Base-by-base conservation (phyloP, 768 basidiomycete species). In the Leccinum rimulosum region DNA sequence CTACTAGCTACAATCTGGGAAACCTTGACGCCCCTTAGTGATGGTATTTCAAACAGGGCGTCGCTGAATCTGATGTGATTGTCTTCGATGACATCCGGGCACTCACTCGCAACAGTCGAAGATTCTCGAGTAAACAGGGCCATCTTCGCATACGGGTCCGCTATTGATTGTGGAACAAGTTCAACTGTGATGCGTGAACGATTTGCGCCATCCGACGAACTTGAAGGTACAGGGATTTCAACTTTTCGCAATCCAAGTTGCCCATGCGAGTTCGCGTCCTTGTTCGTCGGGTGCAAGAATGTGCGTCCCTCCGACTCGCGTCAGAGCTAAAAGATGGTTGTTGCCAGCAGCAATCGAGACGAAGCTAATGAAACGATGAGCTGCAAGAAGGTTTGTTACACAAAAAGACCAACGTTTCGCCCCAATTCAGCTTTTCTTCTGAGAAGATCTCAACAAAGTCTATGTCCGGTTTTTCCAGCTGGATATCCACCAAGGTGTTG, bases 231-330 rank as follows among this genome's bases (percentile, higher is more conserved):
- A 33, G 72, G 71, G 2, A 89, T 77, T 52, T 83, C 75, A 52
- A 88, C 80, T 61, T 83, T 84, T 30, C 86, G 83, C 64, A 90
- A 80, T 7, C 94, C 95, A 8, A 98, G 84, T 69, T 97, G 95
- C 1, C 91, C 90, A 68, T 86, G 83, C 1, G 81, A 75, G 73
- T 98, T 98, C 30, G 89, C 94, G 9, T 80, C 71, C 61, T 84
- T 84, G 62, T 83, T 84, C 47, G 91, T 77, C 0, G 95, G 91
- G 66, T 92, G 84, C 3, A 86, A 82, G 69, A 90, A 94, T 5
- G 89, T 82, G 50, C 92, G 87, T 3, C 93, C 93, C 38, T 74
- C 59, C 10, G 85, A 86, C 22, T 22, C 22, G 22, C 9, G 89
- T 88, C 43, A 89, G 70, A 4, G 84, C 88, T n/a, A 91, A 80